A percentile compares a stretch with the other conserved stretches of the same genome.
Conservation (phyloP, 163 green algal genomes). For the Scenedesmus sp. region DNA sequence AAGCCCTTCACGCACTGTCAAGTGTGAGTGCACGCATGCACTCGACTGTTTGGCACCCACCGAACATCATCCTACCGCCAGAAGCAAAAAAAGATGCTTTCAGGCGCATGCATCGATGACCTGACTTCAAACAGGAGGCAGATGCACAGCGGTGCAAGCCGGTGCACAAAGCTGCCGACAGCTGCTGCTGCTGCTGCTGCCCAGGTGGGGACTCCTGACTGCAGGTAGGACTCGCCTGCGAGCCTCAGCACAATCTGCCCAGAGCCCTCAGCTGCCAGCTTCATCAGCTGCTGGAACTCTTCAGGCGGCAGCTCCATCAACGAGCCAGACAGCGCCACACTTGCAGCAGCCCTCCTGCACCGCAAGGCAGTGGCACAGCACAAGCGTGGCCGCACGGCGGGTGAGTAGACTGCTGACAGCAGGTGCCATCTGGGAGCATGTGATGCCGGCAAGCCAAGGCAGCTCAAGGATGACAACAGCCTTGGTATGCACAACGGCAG, state of each 20-base stretch:
- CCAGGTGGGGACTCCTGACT: not conserved
- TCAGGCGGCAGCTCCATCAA: constrained; percentile 19
- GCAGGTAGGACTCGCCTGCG: not conserved
- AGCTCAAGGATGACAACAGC: not conserved
- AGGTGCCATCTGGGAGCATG: too few species aligned
- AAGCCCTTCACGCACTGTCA: not conserved
- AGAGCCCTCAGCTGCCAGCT: not conserved
- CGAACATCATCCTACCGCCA: too few species aligned
- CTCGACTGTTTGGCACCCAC: too few species aligned
- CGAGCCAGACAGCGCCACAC: not conserved
- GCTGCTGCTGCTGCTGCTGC: not conserved
- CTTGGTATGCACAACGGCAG: not conserved
- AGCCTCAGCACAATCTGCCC: constrained; percentile 25
- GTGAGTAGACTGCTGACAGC: too few species aligned
- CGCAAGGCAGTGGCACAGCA: too few species aligned
- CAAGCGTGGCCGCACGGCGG: too few species aligned
- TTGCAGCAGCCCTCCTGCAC: not conserved
- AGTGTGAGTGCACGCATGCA: too few species aligned
- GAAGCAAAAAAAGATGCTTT: too few species aligned
- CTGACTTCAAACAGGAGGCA: too few species aligned
- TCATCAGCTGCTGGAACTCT: not conserved
- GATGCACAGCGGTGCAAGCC: not conserved
- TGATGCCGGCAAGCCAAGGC: not conserved
- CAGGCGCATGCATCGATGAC: too few species aligned
- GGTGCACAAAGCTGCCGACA: not conserved